phyloP scores from a whole-genome alignment of 2,329 filamentous ascomycete species.

The Talaromyces islandicus region DNA sequence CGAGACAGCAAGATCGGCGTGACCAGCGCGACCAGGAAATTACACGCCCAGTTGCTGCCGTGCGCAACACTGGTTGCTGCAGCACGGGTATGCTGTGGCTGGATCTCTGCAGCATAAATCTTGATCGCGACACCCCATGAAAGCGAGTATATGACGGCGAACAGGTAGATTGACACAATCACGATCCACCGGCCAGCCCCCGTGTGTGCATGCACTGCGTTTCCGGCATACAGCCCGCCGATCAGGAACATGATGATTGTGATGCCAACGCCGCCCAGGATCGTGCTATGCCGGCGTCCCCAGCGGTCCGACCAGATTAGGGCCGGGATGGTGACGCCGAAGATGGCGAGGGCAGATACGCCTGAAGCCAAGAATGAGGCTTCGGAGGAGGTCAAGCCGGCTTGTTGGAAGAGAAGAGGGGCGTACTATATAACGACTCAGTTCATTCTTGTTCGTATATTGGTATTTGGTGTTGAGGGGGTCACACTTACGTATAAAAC shows the following conservation, averaged over 20 bases:
- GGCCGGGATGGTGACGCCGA: constrained; percentile 52
- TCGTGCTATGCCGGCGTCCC: constrained; percentile 50
- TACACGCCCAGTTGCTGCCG: constrained; percentile 46
- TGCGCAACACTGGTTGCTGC: constrained; percentile 49
- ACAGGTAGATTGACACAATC: constrained; percentile 23
- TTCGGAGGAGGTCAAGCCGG: constrained; percentile 49
- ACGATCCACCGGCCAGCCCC: constrained; percentile 27
- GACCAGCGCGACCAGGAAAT: constrained; percentile 41
- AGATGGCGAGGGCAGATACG: constrained; percentile 54
- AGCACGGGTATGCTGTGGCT: constrained; percentile 50
- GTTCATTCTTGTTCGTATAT: not conserved
- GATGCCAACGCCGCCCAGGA: constrained; percentile 49
- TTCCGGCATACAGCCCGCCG: constrained; percentile 26
- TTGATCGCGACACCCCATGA: constrained; percentile 52
- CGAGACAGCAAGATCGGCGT: constrained; percentile 39
- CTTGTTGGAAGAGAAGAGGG: constrained; percentile 54
- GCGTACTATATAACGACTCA: constrained; percentile 44
- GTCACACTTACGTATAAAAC: constrained; percentile 34
- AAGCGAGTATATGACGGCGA: constrained; percentile 23
- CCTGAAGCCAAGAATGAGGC: constrained; percentile 58
- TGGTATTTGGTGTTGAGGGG: constrained; percentile 16
- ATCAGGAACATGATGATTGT: constrained; percentile 34
- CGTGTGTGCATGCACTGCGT: constrained; percentile 20
- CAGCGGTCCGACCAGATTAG: constrained; percentile 53
- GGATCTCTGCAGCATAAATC: constrained; percentile 55